Evolutionary conservation across 306 rosid genomes (phyloP), one percentile per base, ranked within the genome.

Genomic region (Casuarina glauca): DNA sequence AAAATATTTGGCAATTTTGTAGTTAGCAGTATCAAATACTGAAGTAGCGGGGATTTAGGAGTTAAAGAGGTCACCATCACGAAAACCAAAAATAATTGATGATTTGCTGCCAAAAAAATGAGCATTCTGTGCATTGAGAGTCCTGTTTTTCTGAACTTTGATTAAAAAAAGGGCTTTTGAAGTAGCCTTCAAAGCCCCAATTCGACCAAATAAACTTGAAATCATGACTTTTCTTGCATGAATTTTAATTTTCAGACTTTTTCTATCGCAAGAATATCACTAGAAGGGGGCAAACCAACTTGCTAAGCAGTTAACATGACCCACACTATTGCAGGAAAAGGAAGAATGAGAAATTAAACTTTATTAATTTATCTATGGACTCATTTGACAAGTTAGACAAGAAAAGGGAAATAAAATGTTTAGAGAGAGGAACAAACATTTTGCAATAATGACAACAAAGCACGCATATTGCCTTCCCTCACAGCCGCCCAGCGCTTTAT

Each of bases 381-480:
- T 52, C 12, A 13, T 8, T 20, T 20, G 16, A 58, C 41, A 58
- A 58, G 39, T 20, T 26, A 26, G 32, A 26, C 32, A 58, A 58
- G 36, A 58, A 57, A 20, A 8, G 4, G 3, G 32, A 26, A 26
- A 26, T 26, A 26, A 26, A 57, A 20, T 57, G 15, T 57, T 20
- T 7, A 10, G 3, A 61, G 41, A 19, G 73, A 49, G 32, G 79
- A 67, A 68, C 88, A 44, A 72, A 91, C 97, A 81, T 74, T 46
- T 77, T 95, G 96, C 84, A 93, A 73, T 42, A 97, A 75, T 36
- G 97, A 95, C 17, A 95, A 82, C 76, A 95, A 78, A 62, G 99
- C 97, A 81, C 97, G 96, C 87, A 95, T 76, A 73, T 95, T 95
- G 84, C 97, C 94, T 86, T 95, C 96, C 85, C 88, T 95, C 74